Conservation (phyloP, 257 asterid species). For the Nicotiana tomentosiformis region DNA sequence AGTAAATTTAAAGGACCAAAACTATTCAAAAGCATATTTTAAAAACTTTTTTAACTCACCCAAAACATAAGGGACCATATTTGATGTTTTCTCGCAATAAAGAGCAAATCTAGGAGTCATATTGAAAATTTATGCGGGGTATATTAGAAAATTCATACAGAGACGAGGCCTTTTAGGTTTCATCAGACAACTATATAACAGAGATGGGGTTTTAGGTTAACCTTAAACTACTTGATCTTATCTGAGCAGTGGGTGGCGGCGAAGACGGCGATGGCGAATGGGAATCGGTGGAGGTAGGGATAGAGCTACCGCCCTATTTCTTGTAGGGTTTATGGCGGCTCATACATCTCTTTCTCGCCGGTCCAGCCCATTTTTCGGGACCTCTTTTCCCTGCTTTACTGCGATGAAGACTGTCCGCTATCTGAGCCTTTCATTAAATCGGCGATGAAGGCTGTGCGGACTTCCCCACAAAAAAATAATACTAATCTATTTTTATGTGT, state of each 20-base stretch:
- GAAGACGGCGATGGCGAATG: background rate
- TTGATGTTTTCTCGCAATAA: background rate
- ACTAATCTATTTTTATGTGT: background rate
- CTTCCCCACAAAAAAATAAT: background rate
- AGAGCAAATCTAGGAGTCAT: background rate
- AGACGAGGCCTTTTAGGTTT: background rate
- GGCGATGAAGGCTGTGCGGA: slow-evolving; percentile 6
- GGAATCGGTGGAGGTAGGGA: slow-evolving; percentile 2
- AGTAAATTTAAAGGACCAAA: no score
- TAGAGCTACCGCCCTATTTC: slow-evolving; percentile 26
- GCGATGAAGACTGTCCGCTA: slow-evolving; percentile 74
- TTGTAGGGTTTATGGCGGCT: slow-evolving; percentile 34
- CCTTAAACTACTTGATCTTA: slow-evolving; percentile 57
- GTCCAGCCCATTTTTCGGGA: background rate
- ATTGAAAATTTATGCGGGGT: background rate
- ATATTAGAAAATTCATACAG: background rate
- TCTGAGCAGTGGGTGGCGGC: slow-evolving; percentile 51
- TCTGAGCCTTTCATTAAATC: slow-evolving; percentile 27
- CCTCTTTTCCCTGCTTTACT: slow-evolving; percentile 21
- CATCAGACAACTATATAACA: background rate
- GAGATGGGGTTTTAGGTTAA: background rate
- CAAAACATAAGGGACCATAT: background rate
- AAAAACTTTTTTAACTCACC: background rate
- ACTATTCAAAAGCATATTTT: no score
- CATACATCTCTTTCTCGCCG: background rate